A percentile compares a stretch with the other conserved stretches of the same genome.
phyloP scores from a whole-genome alignment of 225 moss, liverwort and hornwort genomes.

The Asterella californica region DNA sequence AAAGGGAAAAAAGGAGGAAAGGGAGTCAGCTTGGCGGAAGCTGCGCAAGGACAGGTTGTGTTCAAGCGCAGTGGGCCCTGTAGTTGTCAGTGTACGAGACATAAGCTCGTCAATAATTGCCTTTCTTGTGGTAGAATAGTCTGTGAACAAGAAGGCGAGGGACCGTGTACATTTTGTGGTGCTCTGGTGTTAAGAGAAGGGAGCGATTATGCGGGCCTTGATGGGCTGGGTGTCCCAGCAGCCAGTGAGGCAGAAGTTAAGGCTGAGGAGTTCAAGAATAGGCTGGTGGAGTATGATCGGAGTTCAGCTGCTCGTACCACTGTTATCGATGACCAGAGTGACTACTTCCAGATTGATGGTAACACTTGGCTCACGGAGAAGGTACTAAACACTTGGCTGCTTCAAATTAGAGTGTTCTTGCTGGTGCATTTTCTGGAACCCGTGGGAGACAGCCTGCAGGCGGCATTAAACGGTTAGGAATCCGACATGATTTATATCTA shows the following conservation, averaged over 20 bases:
- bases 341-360: constrained; percentile 93
- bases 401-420: not conserved
- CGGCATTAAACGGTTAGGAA: not conserved
- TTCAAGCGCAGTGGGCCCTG: constrained; percentile 71
- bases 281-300: constrained; percentile 87
- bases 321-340: constrained; percentile 94
- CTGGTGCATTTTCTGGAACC: not conserved
- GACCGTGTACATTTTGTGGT: constrained; percentile 85
- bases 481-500: not conserved
- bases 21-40: constrained; percentile 77
- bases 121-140: constrained; percentile 89
- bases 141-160: constrained; percentile 98
- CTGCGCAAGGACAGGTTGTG: constrained; percentile 66
- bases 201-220: constrained; percentile 91
- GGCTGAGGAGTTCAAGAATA: constrained; percentile 87
- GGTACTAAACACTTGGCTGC: constrained; percentile 34
- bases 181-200: constrained; percentile 80
- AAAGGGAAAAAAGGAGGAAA: constrained; percentile 78
- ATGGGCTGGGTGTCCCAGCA: constrained; percentile 61
- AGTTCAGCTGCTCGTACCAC: constrained; percentile 75
- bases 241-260: constrained; percentile 70
- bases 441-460: not conserved
- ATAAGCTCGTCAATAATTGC: constrained; percentile 88
- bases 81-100: constrained; percentile 85
- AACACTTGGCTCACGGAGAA: constrained; percentile 87